Evolutionary conservation across 2,329 filamentous ascomycete species (phyloP).

Genomic region (Penicillium digitatum): DNA sequence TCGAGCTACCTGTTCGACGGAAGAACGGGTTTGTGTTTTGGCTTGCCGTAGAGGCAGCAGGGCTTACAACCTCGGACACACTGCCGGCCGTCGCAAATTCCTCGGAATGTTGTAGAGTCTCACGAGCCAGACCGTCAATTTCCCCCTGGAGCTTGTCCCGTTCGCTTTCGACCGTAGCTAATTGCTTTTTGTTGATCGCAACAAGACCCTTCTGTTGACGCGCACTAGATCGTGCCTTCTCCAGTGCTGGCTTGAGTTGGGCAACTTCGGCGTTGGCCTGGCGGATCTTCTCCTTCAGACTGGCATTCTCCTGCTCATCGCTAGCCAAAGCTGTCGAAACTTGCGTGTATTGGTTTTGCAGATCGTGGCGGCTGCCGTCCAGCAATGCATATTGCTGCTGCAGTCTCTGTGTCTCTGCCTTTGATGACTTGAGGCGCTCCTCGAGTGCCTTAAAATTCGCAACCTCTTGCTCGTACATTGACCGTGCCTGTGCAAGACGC

Average conservation of each 20-base stretch:
- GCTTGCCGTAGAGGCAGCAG: slow-evolving; percentile 59
- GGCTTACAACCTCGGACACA: slow-evolving; percentile 61
- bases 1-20: slow-evolving; percentile 52
- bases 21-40: slow-evolving; percentile 92
- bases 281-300: slow-evolving; percentile 81
- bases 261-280: slow-evolving; percentile 76
- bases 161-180: slow-evolving; percentile 82
- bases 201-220: slow-evolving; percentile 94
- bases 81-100: slow-evolving; percentile 35
- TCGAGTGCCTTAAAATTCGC: slow-evolving; percentile 80
- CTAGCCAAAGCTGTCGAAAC: slow-evolving; percentile 69
- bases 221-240: slow-evolving; percentile 87
- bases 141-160: slow-evolving; percentile 82
- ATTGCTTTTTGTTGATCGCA: slow-evolving; percentile 97
- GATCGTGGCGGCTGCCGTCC: slow-evolving; percentile 74
- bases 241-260: slow-evolving; percentile 81
- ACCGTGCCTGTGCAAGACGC: slow-evolving; percentile 77
- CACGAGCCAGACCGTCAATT: slow-evolving; percentile 62
- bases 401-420: slow-evolving; percentile 77
- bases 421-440: slow-evolving; percentile 71
- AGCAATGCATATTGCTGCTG: slow-evolving; percentile 79
- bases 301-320: slow-evolving; percentile 84
- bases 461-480: slow-evolving; percentile 89
- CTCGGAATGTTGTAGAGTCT: slow-evolving; percentile 56
- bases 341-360: slow-evolving; percentile 78